These are phyloP conservation scores for Gynostemma pentaphyllum DNA, from an alignment of 306 rosid species.

Conservation along the genomic window DNA sequence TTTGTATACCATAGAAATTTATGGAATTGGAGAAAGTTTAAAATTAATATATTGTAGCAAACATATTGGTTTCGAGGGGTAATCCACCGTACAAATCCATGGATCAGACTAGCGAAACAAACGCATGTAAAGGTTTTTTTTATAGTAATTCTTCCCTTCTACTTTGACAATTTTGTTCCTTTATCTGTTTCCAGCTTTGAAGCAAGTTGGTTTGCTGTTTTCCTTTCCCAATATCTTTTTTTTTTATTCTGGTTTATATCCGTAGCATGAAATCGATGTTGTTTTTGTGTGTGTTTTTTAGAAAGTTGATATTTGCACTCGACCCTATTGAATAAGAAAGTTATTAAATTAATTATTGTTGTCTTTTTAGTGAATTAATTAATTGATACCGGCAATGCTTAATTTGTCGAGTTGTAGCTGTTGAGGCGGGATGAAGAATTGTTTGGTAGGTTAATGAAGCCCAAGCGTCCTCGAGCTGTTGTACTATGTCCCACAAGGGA, in stretches of 20 bases:
- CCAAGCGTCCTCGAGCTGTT: conserved; percentile 85
- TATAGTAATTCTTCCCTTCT: not conserved
- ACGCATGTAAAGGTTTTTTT: not conserved
- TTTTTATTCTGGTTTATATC: too few species aligned
- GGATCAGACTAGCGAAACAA: too few species aligned
- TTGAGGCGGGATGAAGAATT: conserved; percentile 69
- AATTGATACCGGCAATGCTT: not conserved
- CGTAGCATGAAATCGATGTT: too few species aligned
- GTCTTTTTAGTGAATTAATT: not conserved
- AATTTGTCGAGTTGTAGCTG: conserved; percentile 36
- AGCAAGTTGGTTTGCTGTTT: not conserved
- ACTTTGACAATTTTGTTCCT: not conserved
- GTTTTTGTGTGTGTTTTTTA: not conserved
- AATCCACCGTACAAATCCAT: too few species aligned
- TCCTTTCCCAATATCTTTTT: not conserved
- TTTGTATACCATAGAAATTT: too few species aligned
- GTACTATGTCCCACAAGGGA: conserved; percentile 92
- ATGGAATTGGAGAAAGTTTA: too few species aligned
- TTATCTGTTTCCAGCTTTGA: not conserved
- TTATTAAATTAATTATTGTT: not conserved
- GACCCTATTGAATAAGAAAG: not conserved
- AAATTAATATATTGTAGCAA: too few species aligned
- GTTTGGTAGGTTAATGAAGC: conserved; percentile 60
- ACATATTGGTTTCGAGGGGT: too few species aligned
- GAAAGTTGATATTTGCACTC: not conserved